Percentiles rank a stretch among this genome's conserved stretches.
Evolutionary conservation across 164 flowering plant species (phyloP).

Genomic region (Santalum album): DNA sequence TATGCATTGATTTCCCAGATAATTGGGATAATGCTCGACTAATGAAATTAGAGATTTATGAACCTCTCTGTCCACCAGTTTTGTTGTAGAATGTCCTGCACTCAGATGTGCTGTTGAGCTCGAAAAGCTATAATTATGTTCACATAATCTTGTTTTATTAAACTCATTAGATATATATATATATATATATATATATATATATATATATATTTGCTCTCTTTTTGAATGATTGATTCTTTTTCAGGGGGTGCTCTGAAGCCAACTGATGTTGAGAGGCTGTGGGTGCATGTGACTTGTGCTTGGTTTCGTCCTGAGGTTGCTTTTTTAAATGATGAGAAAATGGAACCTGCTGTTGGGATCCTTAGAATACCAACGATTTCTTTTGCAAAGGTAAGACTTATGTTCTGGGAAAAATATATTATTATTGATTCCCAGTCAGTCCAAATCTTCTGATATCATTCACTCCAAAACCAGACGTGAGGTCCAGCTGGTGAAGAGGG

Average conservation of each 20-base stretch:
- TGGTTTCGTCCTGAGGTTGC: conserved; percentile 69
- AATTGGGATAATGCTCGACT: no score
- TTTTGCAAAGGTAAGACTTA: conserved; percentile 42
- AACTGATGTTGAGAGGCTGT: conserved; percentile 40
- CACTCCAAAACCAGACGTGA: neutral
- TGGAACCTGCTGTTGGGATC: conserved; percentile 74
- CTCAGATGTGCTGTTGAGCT: no score
- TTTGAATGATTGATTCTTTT: conserved; percentile 2
- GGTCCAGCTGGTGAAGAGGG: neutral
- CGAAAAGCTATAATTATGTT: no score
- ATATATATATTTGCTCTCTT: conserved; percentile 1
- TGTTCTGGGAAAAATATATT: no score
- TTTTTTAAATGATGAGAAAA: conserved; percentile 43
- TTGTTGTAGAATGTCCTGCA: no score
- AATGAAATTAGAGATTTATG: no score
- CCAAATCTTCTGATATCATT: neutral
- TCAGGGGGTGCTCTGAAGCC: conserved; percentile 73
- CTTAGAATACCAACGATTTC: conserved; percentile 44
- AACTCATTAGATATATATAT: no score
- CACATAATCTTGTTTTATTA: no score
- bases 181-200: no score
- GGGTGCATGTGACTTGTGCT: conserved; percentile 76
- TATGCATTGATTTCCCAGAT: no score
- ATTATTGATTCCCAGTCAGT: no score
- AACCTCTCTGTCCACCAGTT: no score